Percentiles rank a stretch among this genome's conserved stretches.
phyloP scores from a whole-genome alignment of 352 stramenopile genomes.

The Phytophthora pluvialis region DNA sequence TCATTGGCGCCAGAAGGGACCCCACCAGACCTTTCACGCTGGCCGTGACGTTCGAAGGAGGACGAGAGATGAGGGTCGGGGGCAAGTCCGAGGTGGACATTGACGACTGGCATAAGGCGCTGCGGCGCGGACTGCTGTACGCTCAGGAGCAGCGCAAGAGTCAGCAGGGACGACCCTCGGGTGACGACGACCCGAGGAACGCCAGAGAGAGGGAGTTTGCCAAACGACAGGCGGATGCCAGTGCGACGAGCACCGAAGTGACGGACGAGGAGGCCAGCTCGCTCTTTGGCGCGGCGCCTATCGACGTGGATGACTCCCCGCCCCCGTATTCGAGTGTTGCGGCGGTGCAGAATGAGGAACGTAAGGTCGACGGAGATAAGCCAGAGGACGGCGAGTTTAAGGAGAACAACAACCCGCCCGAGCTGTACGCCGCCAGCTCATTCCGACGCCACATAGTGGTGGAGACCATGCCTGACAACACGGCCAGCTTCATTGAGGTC shows the following conservation, averaged over 20 bases:
- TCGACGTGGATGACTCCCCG: conserved; percentile 19
- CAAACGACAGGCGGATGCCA: conserved; percentile 36
- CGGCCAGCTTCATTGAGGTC: conserved; percentile 72
- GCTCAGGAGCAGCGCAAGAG: conserved; percentile 40
- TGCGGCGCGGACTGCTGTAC: conserved; percentile 52
- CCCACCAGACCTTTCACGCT: conserved; percentile 67
- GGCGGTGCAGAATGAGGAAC: conserved; percentile 15
- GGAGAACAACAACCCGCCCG: conserved; percentile 32
- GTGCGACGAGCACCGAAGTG: conserved; percentile 21
- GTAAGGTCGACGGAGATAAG: conserved; percentile 26
- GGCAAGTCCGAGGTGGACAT: conserved; percentile 71
- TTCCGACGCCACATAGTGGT: conserved; percentile 76
- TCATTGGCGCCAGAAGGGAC: conserved; percentile 66
- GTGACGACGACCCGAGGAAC: conserved; percentile 37
- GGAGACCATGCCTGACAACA: conserved; percentile 59
- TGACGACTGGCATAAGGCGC: conserved; percentile 73
- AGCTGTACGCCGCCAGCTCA: conserved; percentile 43
- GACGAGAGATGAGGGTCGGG: conserved; percentile 68
- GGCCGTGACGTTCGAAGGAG: conserved; percentile 66
- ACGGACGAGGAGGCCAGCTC: conserved; percentile 39
- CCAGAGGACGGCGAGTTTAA: conserved; percentile 28
- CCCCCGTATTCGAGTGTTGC: conserved; percentile 28
- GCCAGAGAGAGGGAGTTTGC: conserved; percentile 37
- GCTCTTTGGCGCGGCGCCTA: conserved; percentile 31
- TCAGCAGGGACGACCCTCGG: conserved; percentile 19